Evolutionary conservation across 495 filamentous ascomycete genomes (phyloP).

Genomic region (Penicillium paxilli): DNA sequence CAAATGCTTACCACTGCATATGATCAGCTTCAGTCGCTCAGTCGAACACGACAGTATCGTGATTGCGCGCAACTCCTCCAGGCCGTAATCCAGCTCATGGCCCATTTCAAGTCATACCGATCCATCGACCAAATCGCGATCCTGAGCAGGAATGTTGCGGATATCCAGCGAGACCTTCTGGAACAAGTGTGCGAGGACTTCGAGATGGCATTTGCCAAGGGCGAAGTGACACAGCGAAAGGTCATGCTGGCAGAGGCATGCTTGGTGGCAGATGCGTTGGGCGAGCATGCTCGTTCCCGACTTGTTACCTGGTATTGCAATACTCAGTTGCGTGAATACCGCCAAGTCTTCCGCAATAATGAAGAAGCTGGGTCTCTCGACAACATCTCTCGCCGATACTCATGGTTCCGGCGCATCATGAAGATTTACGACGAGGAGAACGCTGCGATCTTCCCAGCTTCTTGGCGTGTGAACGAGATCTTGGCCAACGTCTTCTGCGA

Average conservation of each 20-base stretch:
- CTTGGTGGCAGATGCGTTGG: constrained; percentile 90
- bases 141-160: constrained; percentile 87
- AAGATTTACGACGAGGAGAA: constrained; percentile 97
- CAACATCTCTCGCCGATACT: constrained; percentile 92
- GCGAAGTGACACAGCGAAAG: constrained; percentile 71
- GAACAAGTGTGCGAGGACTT: constrained; percentile 99
- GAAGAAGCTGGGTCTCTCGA: constrained; percentile 96
- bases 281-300: constrained; percentile 80
- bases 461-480: constrained; percentile 88
- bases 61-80: constrained; percentile 95
- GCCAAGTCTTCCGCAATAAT: constrained; percentile 91
- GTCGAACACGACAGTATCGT: constrained; percentile 85
- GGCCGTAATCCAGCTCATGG: constrained; percentile 96
- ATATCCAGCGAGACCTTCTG: constrained; percentile 88
- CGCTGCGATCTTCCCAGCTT: constrained; percentile 78
- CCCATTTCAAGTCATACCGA: constrained; percentile 96
- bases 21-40: constrained; percentile 85
- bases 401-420: constrained; percentile 94
- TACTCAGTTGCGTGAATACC: constrained; percentile 91
- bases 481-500: constrained; percentile 94
- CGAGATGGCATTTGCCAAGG: constrained; percentile 90
- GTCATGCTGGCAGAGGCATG: constrained; percentile 81
- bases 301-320: constrained; percentile 98
- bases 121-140: constrained; percentile 98
- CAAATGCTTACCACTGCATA: constrained; percentile 99